Base-by-base conservation (phyloP, 768 basidiomycete genomes). In the Suillus lakei region DNA sequence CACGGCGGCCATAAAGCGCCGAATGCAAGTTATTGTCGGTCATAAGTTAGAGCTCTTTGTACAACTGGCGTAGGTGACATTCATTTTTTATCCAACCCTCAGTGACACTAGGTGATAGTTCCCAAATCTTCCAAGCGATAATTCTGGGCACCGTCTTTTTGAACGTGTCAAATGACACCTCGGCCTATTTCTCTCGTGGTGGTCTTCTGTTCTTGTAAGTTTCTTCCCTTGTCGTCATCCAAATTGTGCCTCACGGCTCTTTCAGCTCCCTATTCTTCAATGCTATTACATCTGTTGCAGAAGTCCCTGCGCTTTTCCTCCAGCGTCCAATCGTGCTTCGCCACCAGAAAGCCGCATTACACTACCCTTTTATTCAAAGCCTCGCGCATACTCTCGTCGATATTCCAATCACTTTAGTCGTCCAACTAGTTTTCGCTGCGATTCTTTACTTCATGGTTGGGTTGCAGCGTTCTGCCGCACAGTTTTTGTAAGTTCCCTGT, bases 181-280 rank as follows among this genome's bases (percentile, higher is more conserved):
- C 68, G 0, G 64, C 61, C 4, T 77, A 50, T 48, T 76, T 63
- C n/a, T 88, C 90, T 38, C 86, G 93, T 32, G 92, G 93, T 23
- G 92, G 93, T 73, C 82, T 91, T 46, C 80, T 95, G 18, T 93
- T 93, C 84, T 92, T 94, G 85, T 90, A 69, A 41, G 85, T 80
- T 18, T 44, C 18, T 3, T 39, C 38, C 41, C 41, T 16, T 43
- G 41, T 43, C 41, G 1, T 44, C 7, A 30, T 0, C 10, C 2
- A 39, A 4, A 9, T 60, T 32, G 28, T 60, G 62, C 41, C 16
- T 66, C 7, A 43, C 41, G 41, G 21, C 0, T 18, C 26, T 51
- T 34, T 0, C 59, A 89, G 88, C 61, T 74, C 88, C 1, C 73
- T 89, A 5, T 80, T 91, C 15, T 86, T 90, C 66, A 78, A 84